phyloP scores from a whole-genome alignment of 345 rosid genomes.

The Conringia planisiliqua region DNA sequence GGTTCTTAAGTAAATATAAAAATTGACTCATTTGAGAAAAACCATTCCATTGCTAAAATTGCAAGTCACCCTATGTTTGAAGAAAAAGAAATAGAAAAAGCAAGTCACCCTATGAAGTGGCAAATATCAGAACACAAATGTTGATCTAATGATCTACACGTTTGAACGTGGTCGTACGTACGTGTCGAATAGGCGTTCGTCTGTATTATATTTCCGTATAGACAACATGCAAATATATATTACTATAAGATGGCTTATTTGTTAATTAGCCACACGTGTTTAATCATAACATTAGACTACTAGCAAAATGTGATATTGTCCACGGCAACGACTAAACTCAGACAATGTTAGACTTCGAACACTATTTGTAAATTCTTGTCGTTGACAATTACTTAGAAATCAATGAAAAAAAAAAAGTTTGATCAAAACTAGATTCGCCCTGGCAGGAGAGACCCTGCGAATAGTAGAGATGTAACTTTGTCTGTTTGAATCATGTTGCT shows the following conservation, averaged over 20 bases:
- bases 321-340: constrained; percentile 8
- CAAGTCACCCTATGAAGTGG: not conserved
- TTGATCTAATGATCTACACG: no score
- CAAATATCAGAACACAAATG: not conserved
- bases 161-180: not conserved
- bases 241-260: not conserved
- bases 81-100: not conserved
- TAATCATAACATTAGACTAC: not conserved
- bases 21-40: not conserved
- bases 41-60: not conserved
- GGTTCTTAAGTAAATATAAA: not conserved
- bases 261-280: constrained; percentile 4
- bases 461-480: not conserved
- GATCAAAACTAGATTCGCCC: no score
- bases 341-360: not conserved
- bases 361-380: not conserved
- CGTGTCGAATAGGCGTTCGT: constrained; percentile 9
- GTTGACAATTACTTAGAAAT: no score
- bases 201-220: not conserved
- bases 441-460: not conserved
- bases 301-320: not conserved
- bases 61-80: not conserved
- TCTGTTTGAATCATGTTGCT: not conserved
- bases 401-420: no score
- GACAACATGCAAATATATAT: not conserved